A percentile compares a stretch with the other conserved stretches of the same genome.
Conservation (phyloP, 345 rosid genomes). For the Bruguiera gymnorhiza region DNA sequence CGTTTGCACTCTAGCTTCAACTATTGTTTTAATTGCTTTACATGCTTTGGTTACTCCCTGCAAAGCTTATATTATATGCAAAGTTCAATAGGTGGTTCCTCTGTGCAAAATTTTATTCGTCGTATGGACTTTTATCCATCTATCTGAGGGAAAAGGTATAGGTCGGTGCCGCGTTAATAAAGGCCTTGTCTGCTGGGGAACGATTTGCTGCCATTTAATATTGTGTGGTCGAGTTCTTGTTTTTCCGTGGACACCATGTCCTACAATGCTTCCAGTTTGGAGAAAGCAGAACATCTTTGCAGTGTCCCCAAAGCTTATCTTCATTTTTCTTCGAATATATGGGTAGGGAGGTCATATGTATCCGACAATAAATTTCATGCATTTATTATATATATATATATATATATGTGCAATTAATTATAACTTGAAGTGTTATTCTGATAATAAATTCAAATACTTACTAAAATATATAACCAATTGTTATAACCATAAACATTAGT, state of each 20-base stretch:
- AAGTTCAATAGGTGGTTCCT: background rate
- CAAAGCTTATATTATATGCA: background rate
- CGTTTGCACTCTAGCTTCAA: too few relatives aligned
- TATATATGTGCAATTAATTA: too few relatives aligned
- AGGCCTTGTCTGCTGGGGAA: slow-evolving; percentile 12
- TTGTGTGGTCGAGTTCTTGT: background rate
- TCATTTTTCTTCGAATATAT: too few relatives aligned
- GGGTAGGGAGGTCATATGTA: too few relatives aligned
- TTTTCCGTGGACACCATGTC: background rate
- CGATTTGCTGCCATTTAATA: slow-evolving; percentile 8
- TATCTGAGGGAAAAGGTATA: slow-evolving; percentile 2
- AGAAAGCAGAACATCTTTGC: slow-evolving; percentile 3
- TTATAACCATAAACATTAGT: too few relatives aligned
- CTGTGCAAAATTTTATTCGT: slow-evolving; percentile 18
- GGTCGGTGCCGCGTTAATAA: slow-evolving; percentile 24
- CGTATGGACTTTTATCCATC: slow-evolving; percentile 23
- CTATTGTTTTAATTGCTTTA: background rate
- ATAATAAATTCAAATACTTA: too few relatives aligned
- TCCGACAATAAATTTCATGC: too few relatives aligned
- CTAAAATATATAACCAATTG: too few relatives aligned
- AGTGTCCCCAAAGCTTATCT: background rate
- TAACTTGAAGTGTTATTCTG: too few relatives aligned
- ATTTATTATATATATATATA: too few relatives aligned
- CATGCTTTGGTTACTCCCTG: background rate
- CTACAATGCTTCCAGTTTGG: background rate